Conservation (phyloP, 768 basidiomycete species). For the Kwoniella sp. region DNA sequence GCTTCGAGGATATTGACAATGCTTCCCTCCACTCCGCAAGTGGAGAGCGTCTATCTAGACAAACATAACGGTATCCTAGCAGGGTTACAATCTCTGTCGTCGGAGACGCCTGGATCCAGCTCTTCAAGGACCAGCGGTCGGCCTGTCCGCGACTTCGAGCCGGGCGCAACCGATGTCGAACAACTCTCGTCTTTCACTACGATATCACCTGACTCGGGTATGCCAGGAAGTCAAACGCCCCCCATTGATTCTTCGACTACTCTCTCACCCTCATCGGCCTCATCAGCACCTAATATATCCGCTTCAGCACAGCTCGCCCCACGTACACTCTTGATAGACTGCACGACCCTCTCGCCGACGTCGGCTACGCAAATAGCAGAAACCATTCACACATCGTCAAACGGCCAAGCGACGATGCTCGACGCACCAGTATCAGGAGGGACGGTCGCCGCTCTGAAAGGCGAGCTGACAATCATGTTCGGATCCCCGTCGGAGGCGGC, state of each 20-base stretch:
- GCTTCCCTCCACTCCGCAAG: constrained; percentile 90
- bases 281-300: constrained; percentile 1
- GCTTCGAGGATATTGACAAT: constrained; percentile 73
- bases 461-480: constrained; percentile 86
- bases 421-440: constrained; percentile 96
- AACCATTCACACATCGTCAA: constrained; percentile 58
- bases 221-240: background rate
- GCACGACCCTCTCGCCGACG: constrained; percentile 82
- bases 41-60: constrained; percentile 71
- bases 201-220: constrained; percentile 7
- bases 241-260: constrained; percentile 17
- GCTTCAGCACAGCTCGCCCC: background rate
- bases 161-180: background rate
- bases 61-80: constrained; percentile 66
- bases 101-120: constrained; percentile 8
- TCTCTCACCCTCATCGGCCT: constrained; percentile 5
- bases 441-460: constrained; percentile 82
- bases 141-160: too few species aligned
- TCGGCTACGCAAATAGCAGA: constrained; percentile 70
- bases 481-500: constrained; percentile 64
- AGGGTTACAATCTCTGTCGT: constrained; percentile 63
- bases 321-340: constrained; percentile 76
- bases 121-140: background rate
- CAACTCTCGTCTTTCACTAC: constrained; percentile 14
- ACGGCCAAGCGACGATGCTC: constrained; percentile 71